A percentile compares a stretch with the other conserved stretches of the same genome.
Evolutionary conservation across 108 stramenopile genomes (phyloP).

Genomic region (Cyclotella atomus): DNA sequence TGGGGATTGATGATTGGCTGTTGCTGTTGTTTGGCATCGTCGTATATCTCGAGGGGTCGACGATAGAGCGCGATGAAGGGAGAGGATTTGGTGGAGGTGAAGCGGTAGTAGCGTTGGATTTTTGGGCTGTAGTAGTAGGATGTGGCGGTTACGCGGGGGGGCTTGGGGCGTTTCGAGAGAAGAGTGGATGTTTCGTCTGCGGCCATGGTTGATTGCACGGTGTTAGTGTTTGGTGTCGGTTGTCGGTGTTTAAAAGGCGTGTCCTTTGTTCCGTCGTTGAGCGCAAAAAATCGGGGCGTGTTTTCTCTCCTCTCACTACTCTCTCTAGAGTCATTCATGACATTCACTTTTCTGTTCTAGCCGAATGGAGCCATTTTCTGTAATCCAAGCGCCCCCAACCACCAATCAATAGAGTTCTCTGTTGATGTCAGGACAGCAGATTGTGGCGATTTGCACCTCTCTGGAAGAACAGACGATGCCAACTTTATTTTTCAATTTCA

Average conservation of each 20-base stretch:
- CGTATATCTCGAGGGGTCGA: constrained; percentile 55
- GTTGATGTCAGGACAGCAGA: no score
- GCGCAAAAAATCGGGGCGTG: no score
- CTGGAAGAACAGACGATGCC: no score
- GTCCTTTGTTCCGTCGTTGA: background rate
- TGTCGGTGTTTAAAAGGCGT: background rate
- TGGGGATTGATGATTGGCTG: constrained; percentile 26
- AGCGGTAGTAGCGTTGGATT: constrained; percentile 88
- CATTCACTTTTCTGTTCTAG: no score
- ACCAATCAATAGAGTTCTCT: no score
- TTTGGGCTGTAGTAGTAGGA: constrained; percentile 39
- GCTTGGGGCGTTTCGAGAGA: background rate
- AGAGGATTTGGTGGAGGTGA: constrained; percentile 70
- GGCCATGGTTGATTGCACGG: background rate
- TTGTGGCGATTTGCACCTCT: no score
- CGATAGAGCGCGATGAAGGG: constrained; percentile 88
- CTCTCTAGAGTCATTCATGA: no score
- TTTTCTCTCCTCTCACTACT: no score
- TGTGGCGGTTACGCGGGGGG: constrained; percentile 4
- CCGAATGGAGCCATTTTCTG: no score
- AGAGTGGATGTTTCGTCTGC: constrained; percentile 6
- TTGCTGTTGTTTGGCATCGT: background rate
- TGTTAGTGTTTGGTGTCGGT: background rate
- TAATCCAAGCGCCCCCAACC: no score
- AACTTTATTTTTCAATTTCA: no score